phyloP scores from a whole-genome alignment of 2,329 filamentous ascomycete species.

The Hortaea werneckii region DNA sequence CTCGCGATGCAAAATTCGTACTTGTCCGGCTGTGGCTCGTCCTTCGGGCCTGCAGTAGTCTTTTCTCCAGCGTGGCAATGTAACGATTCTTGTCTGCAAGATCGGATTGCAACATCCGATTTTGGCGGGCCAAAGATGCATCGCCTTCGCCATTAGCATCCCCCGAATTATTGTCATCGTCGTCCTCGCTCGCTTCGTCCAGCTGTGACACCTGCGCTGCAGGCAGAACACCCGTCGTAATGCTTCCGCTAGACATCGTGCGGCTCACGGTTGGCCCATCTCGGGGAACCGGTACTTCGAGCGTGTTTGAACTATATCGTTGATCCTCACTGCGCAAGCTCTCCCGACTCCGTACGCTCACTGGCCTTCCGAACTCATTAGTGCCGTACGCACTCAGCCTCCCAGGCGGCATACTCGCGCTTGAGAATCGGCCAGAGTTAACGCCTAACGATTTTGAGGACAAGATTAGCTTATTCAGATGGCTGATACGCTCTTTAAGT shows the following conservation, averaged over 20 bases:
- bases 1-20: conserved; percentile 51
- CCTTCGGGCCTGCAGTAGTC: conserved; percentile 77
- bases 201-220: conserved; percentile 19
- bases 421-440: conserved; percentile 60
- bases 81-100: conserved; percentile 95
- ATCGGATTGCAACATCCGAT: conserved; percentile 86
- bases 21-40: conserved; percentile 85
- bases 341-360: conserved; percentile 22
- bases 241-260: conserved; percentile 21
- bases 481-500: conserved; percentile 92
- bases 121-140: conserved; percentile 73
- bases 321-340: conserved; percentile 12
- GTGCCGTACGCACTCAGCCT: conserved; percentile 29
- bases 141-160: conserved; percentile 58
- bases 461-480: conserved; percentile 87
- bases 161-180: conserved; percentile 43
- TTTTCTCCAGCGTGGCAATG: conserved; percentile 85
- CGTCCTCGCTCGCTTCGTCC: conserved; percentile 27
- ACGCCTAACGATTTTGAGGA: conserved; percentile 94
- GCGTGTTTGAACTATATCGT: conserved; percentile 25
- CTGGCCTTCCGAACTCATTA: conserved; percentile 22
- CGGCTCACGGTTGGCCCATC: conserved; percentile 13
- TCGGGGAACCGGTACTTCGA: conserved; percentile 28
- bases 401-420: conserved; percentile 27
- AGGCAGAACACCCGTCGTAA: conserved; percentile 21